Base-by-base conservation (phyloP, 202 grass and related monocot genomes). In the Musa balbisiana region DNA sequence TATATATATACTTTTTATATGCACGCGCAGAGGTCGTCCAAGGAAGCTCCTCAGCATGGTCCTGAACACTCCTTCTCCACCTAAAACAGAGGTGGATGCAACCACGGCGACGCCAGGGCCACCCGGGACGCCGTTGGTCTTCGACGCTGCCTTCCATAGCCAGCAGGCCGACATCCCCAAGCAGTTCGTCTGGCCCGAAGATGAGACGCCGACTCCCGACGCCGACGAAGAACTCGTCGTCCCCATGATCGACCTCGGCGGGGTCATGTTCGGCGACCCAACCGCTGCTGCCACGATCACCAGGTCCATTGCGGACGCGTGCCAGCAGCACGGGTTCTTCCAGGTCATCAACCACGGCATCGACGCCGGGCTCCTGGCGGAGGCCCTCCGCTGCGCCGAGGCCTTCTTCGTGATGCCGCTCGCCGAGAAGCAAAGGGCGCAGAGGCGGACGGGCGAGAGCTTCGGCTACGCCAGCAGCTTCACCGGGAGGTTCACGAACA, bases 401-500 rank as follows among this genome's bases (percentile, higher is more conserved):
- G 60, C 49, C 69, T 99, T 99, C 96, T 99, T 99, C 81, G 69
- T 67, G 51, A 89, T 83, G 73, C 87, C 91, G 9, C 84, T 95
- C 14, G 51, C 66, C 10, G 85, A 87, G 60, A 99, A 99, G 87
- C 91, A 92, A 81, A 86, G 89, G 51, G 91, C 95, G 17, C 89
- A 84, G 60, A 82, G 95, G 9, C 58, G 21, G 0, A 80, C 76
- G 2, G 89, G 91, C 12, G 87, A 95, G 66, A 87, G 89, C 69
- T 96, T 89, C 81, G 96, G 96, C 49, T 99, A 99, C 88, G 96
- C 96, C 0, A 96, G 91, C 87, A 96, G 96, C 81, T 99, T 99
- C 85, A 90, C 85, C 6, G 87, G 91, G 0, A 85, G 96, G 1
- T 99, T 99, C 83, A 78, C 91, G 0, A 75, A 65, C 65, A 92